Evolutionary conservation across 164 flowering plant genomes (phyloP).

Genomic region (Berberis vulgaris): DNA sequence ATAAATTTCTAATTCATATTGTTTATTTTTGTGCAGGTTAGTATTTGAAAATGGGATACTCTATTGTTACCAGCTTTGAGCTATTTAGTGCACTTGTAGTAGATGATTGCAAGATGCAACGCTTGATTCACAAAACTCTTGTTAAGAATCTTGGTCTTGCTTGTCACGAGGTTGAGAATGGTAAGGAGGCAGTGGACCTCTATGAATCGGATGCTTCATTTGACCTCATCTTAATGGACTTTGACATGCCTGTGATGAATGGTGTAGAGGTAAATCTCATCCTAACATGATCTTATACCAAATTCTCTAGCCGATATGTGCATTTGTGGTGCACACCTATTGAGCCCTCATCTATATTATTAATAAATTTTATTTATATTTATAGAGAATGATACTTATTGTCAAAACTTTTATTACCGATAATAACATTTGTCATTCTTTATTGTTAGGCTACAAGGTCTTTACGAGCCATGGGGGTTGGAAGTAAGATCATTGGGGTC

Average conservation of each 20-base stretch:
- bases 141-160: not conserved
- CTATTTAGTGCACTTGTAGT: not conserved
- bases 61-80: too few species aligned
- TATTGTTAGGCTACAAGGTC: not conserved
- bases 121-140: not conserved
- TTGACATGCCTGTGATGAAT: conserved; percentile 1
- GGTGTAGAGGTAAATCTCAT: not conserved
- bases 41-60: too few species aligned
- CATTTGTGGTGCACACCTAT: not conserved
- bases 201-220: not conserved
- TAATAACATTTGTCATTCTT: not conserved
- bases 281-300: not conserved
- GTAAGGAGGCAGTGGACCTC: conserved; percentile 5
- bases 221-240: conserved; percentile 5
- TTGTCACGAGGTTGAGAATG: conserved; percentile 2
- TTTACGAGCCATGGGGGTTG: not conserved
- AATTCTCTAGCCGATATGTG: not conserved
- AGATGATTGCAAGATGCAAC: not conserved
- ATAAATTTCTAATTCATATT: too few species aligned
- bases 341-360: too few species aligned
- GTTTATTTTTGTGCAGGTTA: too few species aligned
- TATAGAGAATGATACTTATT: too few species aligned
- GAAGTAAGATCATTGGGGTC: not conserved
- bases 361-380: too few species aligned
- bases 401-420: not conserved